Conservation (phyloP, 768 basidiomycete genomes). For the Leccinum sublutescens region DNA sequence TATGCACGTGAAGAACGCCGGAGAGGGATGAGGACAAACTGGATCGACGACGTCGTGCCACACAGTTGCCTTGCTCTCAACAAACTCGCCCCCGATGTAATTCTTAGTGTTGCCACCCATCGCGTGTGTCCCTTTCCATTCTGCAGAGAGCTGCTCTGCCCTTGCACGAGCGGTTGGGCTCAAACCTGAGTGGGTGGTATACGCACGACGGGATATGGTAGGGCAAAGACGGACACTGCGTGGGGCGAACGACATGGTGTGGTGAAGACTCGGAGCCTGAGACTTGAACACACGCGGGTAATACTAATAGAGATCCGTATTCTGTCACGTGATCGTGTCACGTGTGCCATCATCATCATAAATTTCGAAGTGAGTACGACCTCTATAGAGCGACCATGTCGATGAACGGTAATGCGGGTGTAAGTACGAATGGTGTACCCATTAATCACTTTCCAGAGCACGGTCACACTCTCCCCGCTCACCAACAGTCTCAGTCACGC, state of each 20-base stretch:
- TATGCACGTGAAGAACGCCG: not conserved
- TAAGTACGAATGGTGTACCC: conserved; percentile 15
- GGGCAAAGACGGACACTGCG: conserved; percentile 18
- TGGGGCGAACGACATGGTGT: conserved; percentile 23
- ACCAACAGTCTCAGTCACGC: conserved; percentile 21
- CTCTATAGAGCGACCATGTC: conserved; percentile 12
- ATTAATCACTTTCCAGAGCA: conserved; percentile 15
- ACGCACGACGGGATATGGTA: conserved; percentile 30
- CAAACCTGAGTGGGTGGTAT: conserved; percentile 51
- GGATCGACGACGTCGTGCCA: conserved; percentile 93
- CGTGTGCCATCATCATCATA: conserved; percentile 9
- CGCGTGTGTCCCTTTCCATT: conserved; percentile 87
- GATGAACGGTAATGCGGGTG: conserved; percentile 8
- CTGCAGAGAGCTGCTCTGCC: conserved; percentile 66
- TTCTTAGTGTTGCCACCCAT: conserved; percentile 89
- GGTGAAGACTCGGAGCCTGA: conserved; percentile 2
- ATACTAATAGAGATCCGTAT: not conserved
- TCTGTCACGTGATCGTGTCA: conserved; percentile 22
- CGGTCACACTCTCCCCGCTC: conserved; percentile 16
- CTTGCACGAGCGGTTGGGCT: conserved; percentile 54
- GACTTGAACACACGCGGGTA: not conserved
- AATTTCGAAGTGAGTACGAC: not conserved
- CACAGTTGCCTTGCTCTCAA: conserved; percentile 70
- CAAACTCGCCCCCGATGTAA: conserved; percentile 87
- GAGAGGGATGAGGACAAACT: conserved; percentile 45